phyloP scores from a whole-genome alignment of 2,329 filamentous ascomycete species.

The Colletotrichum eremochloae region DNA sequence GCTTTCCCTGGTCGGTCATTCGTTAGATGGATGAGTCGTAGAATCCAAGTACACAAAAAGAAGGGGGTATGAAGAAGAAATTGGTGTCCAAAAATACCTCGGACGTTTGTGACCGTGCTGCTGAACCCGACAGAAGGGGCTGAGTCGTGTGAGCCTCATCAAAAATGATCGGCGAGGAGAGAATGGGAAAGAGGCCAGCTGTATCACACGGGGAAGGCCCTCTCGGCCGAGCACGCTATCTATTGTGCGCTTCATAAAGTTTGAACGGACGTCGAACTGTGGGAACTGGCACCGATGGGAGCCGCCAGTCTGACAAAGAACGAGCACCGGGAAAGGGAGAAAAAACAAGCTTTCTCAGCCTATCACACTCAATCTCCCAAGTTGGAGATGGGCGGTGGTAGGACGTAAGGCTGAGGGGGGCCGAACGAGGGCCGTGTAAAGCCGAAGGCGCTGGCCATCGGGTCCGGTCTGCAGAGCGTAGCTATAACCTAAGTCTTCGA shows the following conservation, averaged over 20 bases:
- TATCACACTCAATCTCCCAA: too few relatives aligned
- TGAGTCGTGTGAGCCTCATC: not conserved
- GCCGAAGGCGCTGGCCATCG: not conserved
- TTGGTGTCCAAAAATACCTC: not conserved
- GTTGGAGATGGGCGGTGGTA: not conserved
- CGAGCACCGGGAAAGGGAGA: not conserved
- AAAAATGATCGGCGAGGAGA: not conserved
- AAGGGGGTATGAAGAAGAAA: not conserved
- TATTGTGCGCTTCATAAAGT: not conserved
- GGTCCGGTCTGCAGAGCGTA: not conserved
- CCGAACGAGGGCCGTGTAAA: not conserved
- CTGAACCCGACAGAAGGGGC: not conserved
- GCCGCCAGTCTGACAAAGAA: not conserved
- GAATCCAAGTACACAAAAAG: not conserved
- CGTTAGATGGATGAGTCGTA: slow-evolving; percentile 1
- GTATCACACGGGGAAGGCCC: not conserved
- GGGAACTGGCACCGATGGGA: not conserved
- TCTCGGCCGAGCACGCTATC: not conserved
- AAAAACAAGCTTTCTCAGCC: not conserved
- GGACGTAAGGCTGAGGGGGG: too few relatives aligned
- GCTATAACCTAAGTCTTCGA: not conserved
- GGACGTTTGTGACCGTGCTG: not conserved
- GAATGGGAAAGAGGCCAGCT: not conserved
- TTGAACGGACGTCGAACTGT: not conserved
- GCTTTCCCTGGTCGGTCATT: not conserved